Base-by-base conservation (phyloP, 169 alveolate species). In the Eimeria maxima region DNA sequence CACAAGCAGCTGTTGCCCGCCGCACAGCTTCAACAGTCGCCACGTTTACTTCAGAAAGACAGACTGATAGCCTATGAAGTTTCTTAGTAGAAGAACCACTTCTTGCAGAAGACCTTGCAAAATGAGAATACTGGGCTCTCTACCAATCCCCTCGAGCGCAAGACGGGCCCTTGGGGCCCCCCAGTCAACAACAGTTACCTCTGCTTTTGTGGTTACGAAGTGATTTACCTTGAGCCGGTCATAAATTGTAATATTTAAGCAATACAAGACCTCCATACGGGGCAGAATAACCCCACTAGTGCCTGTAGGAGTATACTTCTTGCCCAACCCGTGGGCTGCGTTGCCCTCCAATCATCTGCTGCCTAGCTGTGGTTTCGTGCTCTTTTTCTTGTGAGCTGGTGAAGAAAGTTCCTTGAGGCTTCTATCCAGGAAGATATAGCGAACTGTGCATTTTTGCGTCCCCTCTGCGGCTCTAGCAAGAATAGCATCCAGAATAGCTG, bases 111-210 rank as follows among this genome's bases (percentile, higher is more conserved):
- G 83, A 38, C 13, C 38, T 1, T 53, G 5, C 53, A 73, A 38
- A 38, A n/a, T 20, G 13, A 38, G 83, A 73, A 4, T 6, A 38
- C 4, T 73, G 83, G 2, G 3, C 5, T 18, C 83, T 53, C 6
- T 42, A 50, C 45, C 16, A 16, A 16, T 18, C 55, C 83, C n/a
- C 55, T 38, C 53, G 29, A n/a, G 16, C 53, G 16, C 83, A 2
- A 42, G 53, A 14, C 83, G 13, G 29, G 53, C 83, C 83, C 53
- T 18, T 13, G 53, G 83, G 83, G 83, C 55, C 83, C 83, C 29
- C 4, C 83, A 13, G 27, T 38, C 53, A 0, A 3, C 80, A 22
- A 1, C 6, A 38, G 18, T 16, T 3, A 14, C 53, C 53, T 38
- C 18, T n/a, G 5, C 2, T 38, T 16, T 33, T n/a, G 53, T 16